Base-by-base conservation (phyloP, 805 yeast genomes). In the Candida boidinii region DNA sequence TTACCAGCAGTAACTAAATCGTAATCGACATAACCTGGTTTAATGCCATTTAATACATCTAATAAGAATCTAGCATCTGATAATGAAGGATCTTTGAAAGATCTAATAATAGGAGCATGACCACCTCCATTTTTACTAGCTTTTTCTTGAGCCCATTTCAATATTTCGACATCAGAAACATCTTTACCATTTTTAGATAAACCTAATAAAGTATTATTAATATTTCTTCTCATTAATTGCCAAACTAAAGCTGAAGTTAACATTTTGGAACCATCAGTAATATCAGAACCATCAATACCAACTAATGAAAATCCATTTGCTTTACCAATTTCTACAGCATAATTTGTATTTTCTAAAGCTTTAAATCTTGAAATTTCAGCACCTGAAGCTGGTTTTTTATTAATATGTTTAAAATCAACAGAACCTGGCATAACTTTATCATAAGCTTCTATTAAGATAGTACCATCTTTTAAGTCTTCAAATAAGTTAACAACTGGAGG, bases 211-310 rank as follows among this genome's bases (percentile, higher is more conserved):
- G 98, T 92, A 45, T 78, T 73, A 39, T 79, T 79, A 48, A 92
- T 94, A 60, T 92, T 92, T 57, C 95, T 76, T 57, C 98, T 78
- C 98, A 92, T 92, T 52, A 92, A 71, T 68, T 92, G 98, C 98
- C 98, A 92, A 24, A 90, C 96, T 35, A 92, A 70, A 11, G 92
- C 98, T 46, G 92, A 70, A 0, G 95, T 86, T 47, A 92, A 70
- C 32, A 90, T 69, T 53, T 82, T 84, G 54, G 79, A 80, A 43
- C 96, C 97, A 58, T 92, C 98, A 25, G 84, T 79, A 45, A 92
- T 90, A 61, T 92, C 98, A 3, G 96, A 85, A 33, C 98, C 98
- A 56, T 92, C 97, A 42, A 92, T 92, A 44, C 98, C 98, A 31
- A 92, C 98, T 37, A 92, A 69, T 2, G 97, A 90, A 58, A 92